Base-by-base conservation (phyloP, 2,329 filamentous ascomycete species). In the Sarocladium kiliense region DNA sequence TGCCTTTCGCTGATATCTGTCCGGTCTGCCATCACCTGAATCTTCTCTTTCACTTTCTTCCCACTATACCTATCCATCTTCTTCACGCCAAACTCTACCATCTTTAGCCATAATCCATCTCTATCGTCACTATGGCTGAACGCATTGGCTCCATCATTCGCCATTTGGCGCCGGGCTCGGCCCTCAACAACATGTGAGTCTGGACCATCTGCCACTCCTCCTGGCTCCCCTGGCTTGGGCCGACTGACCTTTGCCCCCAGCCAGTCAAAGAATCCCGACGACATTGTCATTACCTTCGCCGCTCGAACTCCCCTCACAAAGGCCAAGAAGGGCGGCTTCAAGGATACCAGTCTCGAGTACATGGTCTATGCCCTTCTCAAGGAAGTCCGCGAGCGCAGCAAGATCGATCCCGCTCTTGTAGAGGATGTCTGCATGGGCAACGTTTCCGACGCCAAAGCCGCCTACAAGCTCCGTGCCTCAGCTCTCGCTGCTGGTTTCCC, bases 361-460 rank as follows among this genome's bases (percentile, higher is more conserved):
- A 78, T 99, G 56, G 71, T 96, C 58, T 91, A 91, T 68, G 85
- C 91, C 57, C 78, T 96, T 50, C 76, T 97, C 63, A 89, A 94
- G 77, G 79, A 91, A 69, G 81, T 89, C 53, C 73, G 84, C 55
- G 77, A 86, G 60, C 86, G 86, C 66, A 86, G 87, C 59, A 89
- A 87, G 56, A 74, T 97, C 54, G 89, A 96, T 67, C 89, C 91
- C 2, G 79, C 81, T 5, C 77, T 95, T 34, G 84, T 96, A 10
- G 91, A 96, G 71, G 94, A 97, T 71, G 89, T 97, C 64, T 91
- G 87, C 74, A 77, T 96, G 61, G 94, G 94, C 64, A 97, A 97
- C 74, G 87, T 97, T 69, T 88, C 83, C 56, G 91, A 96, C 64
- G 77, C 78, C 62, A 93, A 94, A 72, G 89, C 92, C 56, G 85